A percentile compares a stretch with the other conserved stretches of the same genome.
Evolutionary conservation across 768 basidiomycete genomes (phyloP).

Genomic region (Obba rivulosa): DNA sequence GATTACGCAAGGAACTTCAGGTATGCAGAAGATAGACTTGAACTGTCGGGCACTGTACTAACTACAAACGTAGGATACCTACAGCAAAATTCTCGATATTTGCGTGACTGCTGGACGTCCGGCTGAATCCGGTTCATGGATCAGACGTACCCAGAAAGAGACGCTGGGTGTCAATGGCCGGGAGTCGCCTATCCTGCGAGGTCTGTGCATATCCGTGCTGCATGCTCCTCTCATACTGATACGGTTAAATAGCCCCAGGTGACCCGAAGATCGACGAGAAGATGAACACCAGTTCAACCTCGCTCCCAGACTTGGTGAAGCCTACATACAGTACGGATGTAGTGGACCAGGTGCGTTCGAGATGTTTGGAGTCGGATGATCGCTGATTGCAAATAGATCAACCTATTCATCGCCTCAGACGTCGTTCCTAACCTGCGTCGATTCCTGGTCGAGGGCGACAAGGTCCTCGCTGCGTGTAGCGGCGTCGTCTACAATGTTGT

Average conservation of each 20-base stretch:
- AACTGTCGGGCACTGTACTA: too few species aligned
- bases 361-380: background rate
- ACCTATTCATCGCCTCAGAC: conserved; percentile 58
- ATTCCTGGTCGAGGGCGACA: conserved; percentile 82
- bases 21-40: conserved; percentile 26
- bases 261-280: conserved; percentile 63
- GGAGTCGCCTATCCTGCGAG: conserved; percentile 61
- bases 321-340: conserved; percentile 33
- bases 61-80: conserved; percentile 87
- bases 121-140: conserved; percentile 77
- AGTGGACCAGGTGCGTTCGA: conserved; percentile 38
- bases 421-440: conserved; percentile 72
- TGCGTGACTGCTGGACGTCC: conserved; percentile 71
- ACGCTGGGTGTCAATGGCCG: conserved; percentile 56
- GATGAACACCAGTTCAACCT: conserved; percentile 36
- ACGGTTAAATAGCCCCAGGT: conserved; percentile 7
- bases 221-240: background rate
- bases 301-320: conserved; percentile 29
- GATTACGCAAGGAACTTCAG: conserved; percentile 86
- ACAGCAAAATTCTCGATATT: conserved; percentile 78
- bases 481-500: conserved; percentile 85
- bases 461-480: conserved; percentile 68
- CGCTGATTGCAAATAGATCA: conserved; percentile 45
- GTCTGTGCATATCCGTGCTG: conserved; percentile 28
- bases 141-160: conserved; percentile 64